Base-by-base conservation (phyloP, 352 stramenopile species). In the Globisporangium abappressorium region DNA sequence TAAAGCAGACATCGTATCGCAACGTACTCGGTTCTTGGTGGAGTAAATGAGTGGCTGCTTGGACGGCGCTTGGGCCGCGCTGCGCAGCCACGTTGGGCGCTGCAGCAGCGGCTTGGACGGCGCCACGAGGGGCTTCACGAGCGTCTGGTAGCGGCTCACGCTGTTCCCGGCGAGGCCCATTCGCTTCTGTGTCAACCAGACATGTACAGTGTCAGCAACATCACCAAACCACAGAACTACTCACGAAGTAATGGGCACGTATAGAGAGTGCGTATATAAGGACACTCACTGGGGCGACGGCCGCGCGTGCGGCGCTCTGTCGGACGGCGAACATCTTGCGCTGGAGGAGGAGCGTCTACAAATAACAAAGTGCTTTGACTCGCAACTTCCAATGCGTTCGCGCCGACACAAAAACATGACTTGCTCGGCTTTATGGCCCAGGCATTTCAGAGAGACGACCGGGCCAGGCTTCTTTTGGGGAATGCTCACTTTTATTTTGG, bases 21-120 rank as follows among this genome's bases (percentile, higher is more conserved):
- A 46, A 83, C 82, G 60, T 74, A 92, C 84, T 64, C 79, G 80
- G 74, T 80, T 78, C 80, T 90, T 91, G 62, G 82, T 91, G 24
- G 84, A 89, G 77, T 85, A 92, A 11, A 90, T 69, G 15, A 89
- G 53, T 20, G 78, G 77, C 64, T 82, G 70, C 62, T 84, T 87
- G 33, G 57, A n/a, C 30, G 61, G 61, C 36, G 54, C 71, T 3
- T 67, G 58, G 28, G 76, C 46, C 5, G 71, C 60, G 26, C 73
- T 71, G 72, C 79, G 75, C n/a, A 81, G 64, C 77, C 76, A 79
- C 22, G 22, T 62, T 20, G 57, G 34, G 11, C 56, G 62, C 64
- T 70, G 68, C 20, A 84, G 56, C 36, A 73, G 78, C 38, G 70
- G 54, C 63, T 86, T 84, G 11, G 71, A 24, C 9, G 69, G 63